These are phyloP conservation scores for Fusarium succisae DNA, from an alignment of 2,329 filamentous ascomycete species.

Conservation along the genomic window DNA sequence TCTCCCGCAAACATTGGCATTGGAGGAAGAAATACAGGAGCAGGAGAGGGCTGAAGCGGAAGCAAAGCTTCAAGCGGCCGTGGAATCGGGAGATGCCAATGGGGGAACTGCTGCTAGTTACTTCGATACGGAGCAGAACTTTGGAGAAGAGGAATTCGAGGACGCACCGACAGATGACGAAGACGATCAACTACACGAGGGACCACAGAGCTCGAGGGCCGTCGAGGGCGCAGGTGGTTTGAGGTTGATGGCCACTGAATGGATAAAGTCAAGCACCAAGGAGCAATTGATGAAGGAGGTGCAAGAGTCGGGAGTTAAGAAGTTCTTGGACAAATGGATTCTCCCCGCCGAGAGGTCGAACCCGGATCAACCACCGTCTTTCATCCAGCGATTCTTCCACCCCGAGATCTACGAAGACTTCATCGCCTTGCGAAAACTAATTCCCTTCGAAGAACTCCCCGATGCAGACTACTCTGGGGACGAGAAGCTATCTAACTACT, in stretches of 20 bases:
- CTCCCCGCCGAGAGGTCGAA: conserved; percentile 42
- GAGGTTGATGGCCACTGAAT: conserved; percentile 44
- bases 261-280: conserved; percentile 50
- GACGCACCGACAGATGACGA: conserved; percentile 43
- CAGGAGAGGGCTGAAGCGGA: conserved; percentile 60
- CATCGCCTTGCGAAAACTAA: conserved; percentile 71
- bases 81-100: conserved; percentile 31
- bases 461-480: conserved; percentile 60
- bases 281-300: conserved; percentile 44
- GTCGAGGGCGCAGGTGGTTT: conserved; percentile 52
- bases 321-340: conserved; percentile 41
- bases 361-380: conserved; percentile 51
- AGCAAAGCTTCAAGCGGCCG: conserved; percentile 35
- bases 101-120: conserved; percentile 47
- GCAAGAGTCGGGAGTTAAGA: conserved; percentile 42
- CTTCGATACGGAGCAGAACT: conserved; percentile 48
- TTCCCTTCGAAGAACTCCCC: conserved; percentile 64
- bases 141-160: conserved; percentile 47
- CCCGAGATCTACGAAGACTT: conserved; percentile 83
- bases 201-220: conserved; percentile 43
- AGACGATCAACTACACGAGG: conserved; percentile 31
- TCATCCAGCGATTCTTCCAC: conserved; percentile 75
- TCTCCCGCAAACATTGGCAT: conserved; percentile 76
- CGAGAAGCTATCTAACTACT: conserved; percentile 71
- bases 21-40: conserved; percentile 60